A percentile compares a stretch with the other conserved stretches of the same genome.
Conservation (phyloP, 2,329 filamentous ascomycete genomes). For the Colletotrichum sp. region DNA sequence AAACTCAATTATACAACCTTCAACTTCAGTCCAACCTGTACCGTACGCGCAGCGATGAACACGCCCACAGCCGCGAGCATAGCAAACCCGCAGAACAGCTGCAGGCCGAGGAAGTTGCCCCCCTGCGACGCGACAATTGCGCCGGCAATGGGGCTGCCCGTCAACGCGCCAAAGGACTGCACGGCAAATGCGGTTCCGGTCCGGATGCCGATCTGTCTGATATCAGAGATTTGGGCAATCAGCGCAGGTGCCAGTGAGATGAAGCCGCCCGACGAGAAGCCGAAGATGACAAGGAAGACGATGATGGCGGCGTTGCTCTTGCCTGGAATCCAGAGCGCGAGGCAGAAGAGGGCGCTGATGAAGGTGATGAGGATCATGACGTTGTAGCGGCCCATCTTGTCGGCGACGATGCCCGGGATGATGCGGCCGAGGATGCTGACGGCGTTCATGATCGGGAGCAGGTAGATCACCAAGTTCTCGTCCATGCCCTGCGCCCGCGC, state of each 20-base stretch:
- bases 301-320: slow-evolving; percentile 62
- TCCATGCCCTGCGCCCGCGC: slow-evolving; percentile 49
- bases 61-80: slow-evolving; percentile 36
- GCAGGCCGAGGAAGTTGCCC: slow-evolving; percentile 62
- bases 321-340: slow-evolving; percentile 55
- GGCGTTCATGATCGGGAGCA: slow-evolving; percentile 63
- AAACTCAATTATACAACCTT: slow-evolving; percentile 30
- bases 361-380: slow-evolving; percentile 57
- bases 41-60: slow-evolving; percentile 35
- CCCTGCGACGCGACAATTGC: slow-evolving; percentile 58
- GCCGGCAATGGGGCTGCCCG: slow-evolving; percentile 71
- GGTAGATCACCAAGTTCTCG: slow-evolving; percentile 46
- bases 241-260: slow-evolving; percentile 67
- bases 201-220: slow-evolving; percentile 72
- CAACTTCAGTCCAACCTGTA: slow-evolving; percentile 38
- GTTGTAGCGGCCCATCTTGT: slow-evolving; percentile 51
- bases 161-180: slow-evolving; percentile 68
- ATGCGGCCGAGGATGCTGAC: slow-evolving; percentile 58
- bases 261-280: slow-evolving; percentile 71
- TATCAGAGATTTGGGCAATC: slow-evolving; percentile 73
- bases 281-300: slow-evolving; percentile 71
- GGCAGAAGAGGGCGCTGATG: slow-evolving; percentile 49
- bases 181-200: slow-evolving; percentile 69
- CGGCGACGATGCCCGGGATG: slow-evolving; percentile 52
- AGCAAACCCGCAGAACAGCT: slow-evolving; percentile 68